These are phyloP conservation scores for Auricularia sp. DNA, from an alignment of 768 basidiomycete species.

Conservation along the genomic window DNA sequence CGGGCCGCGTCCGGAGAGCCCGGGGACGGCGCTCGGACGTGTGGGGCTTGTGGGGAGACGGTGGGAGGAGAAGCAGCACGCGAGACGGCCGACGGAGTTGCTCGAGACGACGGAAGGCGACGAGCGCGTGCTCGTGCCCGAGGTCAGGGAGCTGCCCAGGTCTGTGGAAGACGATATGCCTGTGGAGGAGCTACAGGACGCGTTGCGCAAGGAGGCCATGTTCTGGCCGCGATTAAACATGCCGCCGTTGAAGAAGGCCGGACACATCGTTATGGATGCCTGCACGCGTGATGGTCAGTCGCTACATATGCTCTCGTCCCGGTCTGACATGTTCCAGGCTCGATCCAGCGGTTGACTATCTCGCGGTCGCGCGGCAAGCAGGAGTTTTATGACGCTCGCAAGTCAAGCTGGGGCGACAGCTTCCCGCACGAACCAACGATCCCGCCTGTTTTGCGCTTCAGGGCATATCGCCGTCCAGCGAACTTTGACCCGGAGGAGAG, in stretches of 20 bases:
- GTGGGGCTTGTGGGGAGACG: not conserved
- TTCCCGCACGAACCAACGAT: constrained; percentile 89
- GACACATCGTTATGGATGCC: constrained; percentile 85
- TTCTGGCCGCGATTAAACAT: constrained; percentile 87
- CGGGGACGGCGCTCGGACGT: not conserved
- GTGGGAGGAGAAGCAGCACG: not conserved
- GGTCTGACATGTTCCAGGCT: constrained; percentile 39
- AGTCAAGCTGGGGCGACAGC: constrained; percentile 87
- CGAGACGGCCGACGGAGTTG: not conserved
- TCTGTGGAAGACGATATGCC: not conserved
- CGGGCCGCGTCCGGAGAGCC: not conserved
- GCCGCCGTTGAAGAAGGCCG: constrained; percentile 84
- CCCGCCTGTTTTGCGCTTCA: constrained; percentile 52
- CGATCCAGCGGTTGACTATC: constrained; percentile 84
- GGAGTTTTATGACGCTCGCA: constrained; percentile 87
- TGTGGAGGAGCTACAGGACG: constrained; percentile 33
- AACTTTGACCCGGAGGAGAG: not conserved
- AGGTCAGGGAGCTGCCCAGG: no score
- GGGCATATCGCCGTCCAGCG: not conserved
- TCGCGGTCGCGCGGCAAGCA: constrained; percentile 96
- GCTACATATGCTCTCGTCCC: constrained; percentile 6
- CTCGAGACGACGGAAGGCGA: not conserved
- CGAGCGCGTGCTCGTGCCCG: not conserved
- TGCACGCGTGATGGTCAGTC: constrained; percentile 70
- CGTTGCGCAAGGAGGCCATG: constrained; percentile 66